Conservation (phyloP, 202 grass and related monocot genomes). For the Hordeum pubiflorum region DNA sequence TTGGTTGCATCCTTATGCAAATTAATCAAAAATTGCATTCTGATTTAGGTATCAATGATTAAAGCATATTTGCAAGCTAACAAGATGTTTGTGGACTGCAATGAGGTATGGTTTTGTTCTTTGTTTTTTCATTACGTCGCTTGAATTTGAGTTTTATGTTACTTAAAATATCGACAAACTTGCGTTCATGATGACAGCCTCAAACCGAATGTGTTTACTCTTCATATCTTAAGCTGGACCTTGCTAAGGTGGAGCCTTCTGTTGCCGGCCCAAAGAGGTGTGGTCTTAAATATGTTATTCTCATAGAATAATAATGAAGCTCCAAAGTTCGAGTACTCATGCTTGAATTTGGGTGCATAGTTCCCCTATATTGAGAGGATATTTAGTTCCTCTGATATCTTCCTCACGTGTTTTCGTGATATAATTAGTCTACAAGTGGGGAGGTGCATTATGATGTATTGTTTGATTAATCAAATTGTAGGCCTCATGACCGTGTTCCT, state of each 20-base stretch:
- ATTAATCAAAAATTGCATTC: not conserved
- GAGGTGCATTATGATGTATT: not conserved
- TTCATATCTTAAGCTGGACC: constrained; percentile 54
- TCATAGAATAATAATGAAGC: not conserved
- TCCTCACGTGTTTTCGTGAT: not conserved
- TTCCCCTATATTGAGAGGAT: not conserved
- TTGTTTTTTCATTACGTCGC: not conserved
- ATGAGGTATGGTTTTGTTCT: constrained; percentile 32
- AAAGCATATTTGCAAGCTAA: constrained; percentile 66
- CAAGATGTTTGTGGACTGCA: constrained; percentile 71
- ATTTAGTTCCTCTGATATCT: not conserved
- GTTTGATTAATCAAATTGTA: constrained; percentile 29
- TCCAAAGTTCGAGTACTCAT: not conserved
- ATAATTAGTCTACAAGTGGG: not conserved
- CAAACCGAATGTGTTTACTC: constrained; percentile 50
- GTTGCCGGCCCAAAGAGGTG: constrained; percentile 73
- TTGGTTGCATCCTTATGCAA: not conserved
- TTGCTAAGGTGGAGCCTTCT: constrained; percentile 51
- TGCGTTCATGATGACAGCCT: constrained; percentile 23
- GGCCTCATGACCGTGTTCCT: constrained; percentile 66
- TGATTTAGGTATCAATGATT: constrained; percentile 54
- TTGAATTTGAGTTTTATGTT: not conserved
- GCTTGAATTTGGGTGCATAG: not conserved
- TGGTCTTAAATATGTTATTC: not conserved
- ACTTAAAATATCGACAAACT: not conserved